Conservation (phyloP, 139 green algal genomes). For the Closterium sp. region DNA sequence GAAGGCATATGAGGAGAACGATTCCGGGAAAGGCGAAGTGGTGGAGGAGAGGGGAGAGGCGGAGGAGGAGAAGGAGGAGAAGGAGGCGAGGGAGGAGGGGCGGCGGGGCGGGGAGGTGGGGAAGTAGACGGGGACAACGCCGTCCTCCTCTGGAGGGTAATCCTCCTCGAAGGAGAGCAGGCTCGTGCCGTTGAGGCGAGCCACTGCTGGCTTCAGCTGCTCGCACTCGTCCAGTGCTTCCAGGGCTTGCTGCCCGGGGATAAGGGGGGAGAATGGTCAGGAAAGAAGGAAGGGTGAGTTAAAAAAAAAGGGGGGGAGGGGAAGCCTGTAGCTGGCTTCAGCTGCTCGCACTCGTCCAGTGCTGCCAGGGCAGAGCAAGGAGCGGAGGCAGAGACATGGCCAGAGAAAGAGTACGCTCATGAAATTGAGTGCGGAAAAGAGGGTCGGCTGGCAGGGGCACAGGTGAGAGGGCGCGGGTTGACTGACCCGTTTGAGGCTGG, state of each 20-base stretch:
- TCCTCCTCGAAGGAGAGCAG: background rate
- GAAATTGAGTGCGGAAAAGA: too few relatives aligned
- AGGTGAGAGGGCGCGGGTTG: background rate
- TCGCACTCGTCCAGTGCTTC: constrained; percentile 29
- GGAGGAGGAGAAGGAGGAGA: background rate
- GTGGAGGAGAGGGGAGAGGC: background rate
- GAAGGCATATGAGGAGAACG: background rate
- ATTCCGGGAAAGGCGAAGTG: background rate
- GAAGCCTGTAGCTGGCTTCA: constrained; percentile 3
- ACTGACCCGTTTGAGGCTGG: constrained; percentile 16
- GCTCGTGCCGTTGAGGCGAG: background rate
- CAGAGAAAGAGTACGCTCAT: background rate
- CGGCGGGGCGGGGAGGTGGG: constrained; percentile 3
- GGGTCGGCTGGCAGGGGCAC: too few relatives aligned
- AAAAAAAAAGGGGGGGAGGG: background rate
- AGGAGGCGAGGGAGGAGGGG: background rate
- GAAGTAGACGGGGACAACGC: constrained; percentile 11
- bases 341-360: constrained; percentile 32
- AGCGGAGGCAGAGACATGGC: too few relatives aligned
- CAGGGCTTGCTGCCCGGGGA: constrained; percentile 3
- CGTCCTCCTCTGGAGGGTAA: background rate
- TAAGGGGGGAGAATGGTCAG: background rate
- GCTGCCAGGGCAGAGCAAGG: too few relatives aligned
- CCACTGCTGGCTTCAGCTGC: constrained; percentile 29
- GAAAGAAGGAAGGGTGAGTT: too few relatives aligned